Conservation (phyloP, 2,329 filamentous ascomycete genomes). For the Cercospora sojina region DNA sequence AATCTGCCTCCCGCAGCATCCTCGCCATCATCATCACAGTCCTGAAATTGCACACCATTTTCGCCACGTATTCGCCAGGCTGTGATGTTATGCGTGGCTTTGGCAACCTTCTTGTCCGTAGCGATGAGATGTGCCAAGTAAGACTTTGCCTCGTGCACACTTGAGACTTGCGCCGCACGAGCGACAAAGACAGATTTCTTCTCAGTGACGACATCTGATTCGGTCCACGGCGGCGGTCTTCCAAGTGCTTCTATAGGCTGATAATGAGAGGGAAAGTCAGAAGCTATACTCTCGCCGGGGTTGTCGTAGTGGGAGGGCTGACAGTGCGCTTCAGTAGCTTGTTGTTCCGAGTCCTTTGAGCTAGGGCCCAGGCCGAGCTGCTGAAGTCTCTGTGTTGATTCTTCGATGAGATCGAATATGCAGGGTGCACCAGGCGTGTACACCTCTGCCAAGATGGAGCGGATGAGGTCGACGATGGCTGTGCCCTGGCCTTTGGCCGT, state of each 20-base stretch:
- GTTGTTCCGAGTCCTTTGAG: slow-evolving; percentile 32
- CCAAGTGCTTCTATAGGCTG: slow-evolving; percentile 40
- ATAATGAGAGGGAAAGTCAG: slow-evolving; percentile 34
- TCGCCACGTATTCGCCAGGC: slow-evolving; percentile 78
- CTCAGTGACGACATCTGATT: slow-evolving; percentile 73
- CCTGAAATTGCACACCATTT: slow-evolving; percentile 63
- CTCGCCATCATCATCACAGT: slow-evolving; percentile 96
- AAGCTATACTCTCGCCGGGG: not conserved
- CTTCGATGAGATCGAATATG: slow-evolving; percentile 86
- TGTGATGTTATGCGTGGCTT: slow-evolving; percentile 91
- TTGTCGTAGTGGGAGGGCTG: slow-evolving; percentile 21
- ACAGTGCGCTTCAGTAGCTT: slow-evolving; percentile 36
- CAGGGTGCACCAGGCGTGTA: slow-evolving; percentile 77
- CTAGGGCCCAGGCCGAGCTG: slow-evolving; percentile 32
- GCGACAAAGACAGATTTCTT: slow-evolving; percentile 88
- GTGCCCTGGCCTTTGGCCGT: slow-evolving; percentile 69
- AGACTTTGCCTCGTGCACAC: slow-evolving; percentile 66
- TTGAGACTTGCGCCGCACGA: slow-evolving; percentile 67
- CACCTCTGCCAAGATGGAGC: slow-evolving; percentile 63
- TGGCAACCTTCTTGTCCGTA: slow-evolving; percentile 79
- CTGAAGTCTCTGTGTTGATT: slow-evolving; percentile 37
- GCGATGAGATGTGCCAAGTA: slow-evolving; percentile 74
- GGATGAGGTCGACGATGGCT: slow-evolving; percentile 66
- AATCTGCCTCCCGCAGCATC: slow-evolving; percentile 83
- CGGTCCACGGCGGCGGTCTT: slow-evolving; percentile 62